Percentiles rank a stretch among this genome's conserved stretches.
Conservation (phyloP, 1,284 basidiomycete species). For the Crepidotus sp. region DNA sequence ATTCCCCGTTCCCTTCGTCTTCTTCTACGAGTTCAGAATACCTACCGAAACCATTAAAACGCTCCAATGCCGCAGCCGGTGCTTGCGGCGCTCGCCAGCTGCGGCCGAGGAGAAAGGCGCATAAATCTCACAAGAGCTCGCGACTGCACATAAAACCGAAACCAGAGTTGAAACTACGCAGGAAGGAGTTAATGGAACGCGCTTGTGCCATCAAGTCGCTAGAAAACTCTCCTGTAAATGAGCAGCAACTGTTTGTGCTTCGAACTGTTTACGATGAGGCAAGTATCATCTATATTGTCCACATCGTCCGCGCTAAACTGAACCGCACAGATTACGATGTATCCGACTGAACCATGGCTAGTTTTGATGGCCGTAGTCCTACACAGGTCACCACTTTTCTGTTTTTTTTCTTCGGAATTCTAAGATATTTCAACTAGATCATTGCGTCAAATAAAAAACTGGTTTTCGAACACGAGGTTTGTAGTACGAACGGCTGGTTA, state of each 20-base stretch:
- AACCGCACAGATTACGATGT: constrained; percentile 38
- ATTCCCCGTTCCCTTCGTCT: constrained; percentile 11
- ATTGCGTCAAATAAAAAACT: constrained; percentile 50
- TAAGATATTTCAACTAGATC: constrained; percentile 28
- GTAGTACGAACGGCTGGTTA: constrained; percentile 20
- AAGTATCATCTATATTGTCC: background rate
- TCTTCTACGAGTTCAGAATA: constrained; percentile 1
- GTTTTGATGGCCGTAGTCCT: constrained; percentile 41
- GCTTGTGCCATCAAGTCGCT: constrained; percentile 39
- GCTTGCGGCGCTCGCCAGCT: constrained; percentile 3
- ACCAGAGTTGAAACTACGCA: constrained; percentile 25
- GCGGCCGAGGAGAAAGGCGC: constrained; percentile 19
- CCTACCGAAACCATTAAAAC: background rate
- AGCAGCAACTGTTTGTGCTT: constrained; percentile 43
- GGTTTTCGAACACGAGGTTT: constrained; percentile 53
- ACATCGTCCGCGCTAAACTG: background rate
- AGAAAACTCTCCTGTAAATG: constrained; percentile 48
- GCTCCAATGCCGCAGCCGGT: background rate
- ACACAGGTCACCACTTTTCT: constrained; percentile 30
- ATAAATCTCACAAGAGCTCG: constrained; percentile 21
- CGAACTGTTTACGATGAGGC: constrained; percentile 48
- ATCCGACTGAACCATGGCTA: constrained; percentile 49
- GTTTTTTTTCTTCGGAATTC: background rate
- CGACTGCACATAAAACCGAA: constrained; percentile 21
- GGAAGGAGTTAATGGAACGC: constrained; percentile 33